These are phyloP conservation scores for Puccinia horiana DNA, from an alignment of 1,284 basidiomycete species.

Conservation along the genomic window DNA sequence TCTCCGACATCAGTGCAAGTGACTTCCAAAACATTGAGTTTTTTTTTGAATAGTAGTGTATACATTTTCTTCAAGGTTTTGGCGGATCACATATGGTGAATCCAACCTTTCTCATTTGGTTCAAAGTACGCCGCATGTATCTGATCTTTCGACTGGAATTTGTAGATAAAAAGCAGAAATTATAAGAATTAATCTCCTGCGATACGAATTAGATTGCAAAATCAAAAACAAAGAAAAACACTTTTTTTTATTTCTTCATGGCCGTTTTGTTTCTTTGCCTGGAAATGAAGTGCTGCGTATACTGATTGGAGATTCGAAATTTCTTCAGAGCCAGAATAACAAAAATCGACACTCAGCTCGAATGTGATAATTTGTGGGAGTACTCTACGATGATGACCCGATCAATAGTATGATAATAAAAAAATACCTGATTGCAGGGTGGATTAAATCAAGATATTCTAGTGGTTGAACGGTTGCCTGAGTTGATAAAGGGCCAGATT, in stretches of 20 bases:
- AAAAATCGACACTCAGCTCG: neutral
- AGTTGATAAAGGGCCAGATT: neutral
- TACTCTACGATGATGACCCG: too few relatives aligned
- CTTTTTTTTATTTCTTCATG: neutral
- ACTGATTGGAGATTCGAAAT: slow-evolving; percentile 1
- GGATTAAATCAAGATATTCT: neutral
- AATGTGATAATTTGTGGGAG: neutral
- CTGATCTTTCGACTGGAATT: neutral
- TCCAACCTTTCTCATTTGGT: too few relatives aligned
- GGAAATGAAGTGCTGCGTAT: neutral
- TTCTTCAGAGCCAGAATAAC: neutral
- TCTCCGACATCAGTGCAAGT: too few relatives aligned
- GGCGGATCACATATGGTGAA: too few relatives aligned
- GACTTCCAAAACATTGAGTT: too few relatives aligned
- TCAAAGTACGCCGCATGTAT: too few relatives aligned
- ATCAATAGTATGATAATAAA: too few relatives aligned
- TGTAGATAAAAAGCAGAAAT: neutral
- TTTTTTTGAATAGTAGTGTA: too few relatives aligned
- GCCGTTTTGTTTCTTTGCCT: neutral
- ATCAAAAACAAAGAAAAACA: neutral
- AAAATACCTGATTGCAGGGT: slow-evolving; percentile 11
- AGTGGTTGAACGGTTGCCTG: neutral
- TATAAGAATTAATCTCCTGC: too few relatives aligned
- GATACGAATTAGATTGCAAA: too few relatives aligned
- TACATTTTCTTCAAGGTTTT: too few relatives aligned